These are phyloP conservation scores for Tetraselmis chui DNA, from an alignment of 139 green algal species.

Conservation along the genomic window DNA sequence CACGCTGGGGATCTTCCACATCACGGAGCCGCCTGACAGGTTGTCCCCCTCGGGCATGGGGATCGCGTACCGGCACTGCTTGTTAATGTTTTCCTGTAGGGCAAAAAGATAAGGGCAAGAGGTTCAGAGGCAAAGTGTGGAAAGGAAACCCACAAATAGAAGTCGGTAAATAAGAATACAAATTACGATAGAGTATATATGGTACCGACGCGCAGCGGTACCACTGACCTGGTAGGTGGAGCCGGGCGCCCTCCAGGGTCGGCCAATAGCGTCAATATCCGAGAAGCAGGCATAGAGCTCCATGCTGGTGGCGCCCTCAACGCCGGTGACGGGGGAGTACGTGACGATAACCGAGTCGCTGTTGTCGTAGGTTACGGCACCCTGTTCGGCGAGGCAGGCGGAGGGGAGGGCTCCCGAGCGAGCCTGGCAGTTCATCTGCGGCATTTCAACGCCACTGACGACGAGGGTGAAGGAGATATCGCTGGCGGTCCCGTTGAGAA, in stretches of 20 bases:
- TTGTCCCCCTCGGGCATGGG: background rate
- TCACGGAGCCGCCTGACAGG: background rate
- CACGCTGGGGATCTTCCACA: background rate
- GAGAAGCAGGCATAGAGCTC: background rate
- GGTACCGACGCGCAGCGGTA: too few species aligned
- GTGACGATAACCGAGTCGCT: background rate
- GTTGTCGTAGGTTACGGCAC: background rate
- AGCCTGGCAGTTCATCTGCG: background rate
- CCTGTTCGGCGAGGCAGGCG: background rate
- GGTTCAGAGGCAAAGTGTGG: too few species aligned
- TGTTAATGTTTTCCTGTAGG: background rate
- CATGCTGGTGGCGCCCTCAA: background rate
- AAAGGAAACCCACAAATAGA: too few species aligned
- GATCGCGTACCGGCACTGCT: background rate
- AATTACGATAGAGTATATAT: too few species aligned
- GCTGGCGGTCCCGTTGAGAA: background rate
- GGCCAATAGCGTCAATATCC: background rate
- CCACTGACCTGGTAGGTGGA: background rate
- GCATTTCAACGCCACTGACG: background rate
- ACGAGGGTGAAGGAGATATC: background rate
- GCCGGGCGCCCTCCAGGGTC: background rate
- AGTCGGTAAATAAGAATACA: too few species aligned
- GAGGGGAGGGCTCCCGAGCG: background rate
- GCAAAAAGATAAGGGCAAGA: too few species aligned
- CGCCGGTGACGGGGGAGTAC: background rate